Percentiles rank a stretch among this genome's conserved stretches.
Conservation (phyloP, 495 filamentous ascomycete species). For the Penicillium longicatenatum region DNA sequence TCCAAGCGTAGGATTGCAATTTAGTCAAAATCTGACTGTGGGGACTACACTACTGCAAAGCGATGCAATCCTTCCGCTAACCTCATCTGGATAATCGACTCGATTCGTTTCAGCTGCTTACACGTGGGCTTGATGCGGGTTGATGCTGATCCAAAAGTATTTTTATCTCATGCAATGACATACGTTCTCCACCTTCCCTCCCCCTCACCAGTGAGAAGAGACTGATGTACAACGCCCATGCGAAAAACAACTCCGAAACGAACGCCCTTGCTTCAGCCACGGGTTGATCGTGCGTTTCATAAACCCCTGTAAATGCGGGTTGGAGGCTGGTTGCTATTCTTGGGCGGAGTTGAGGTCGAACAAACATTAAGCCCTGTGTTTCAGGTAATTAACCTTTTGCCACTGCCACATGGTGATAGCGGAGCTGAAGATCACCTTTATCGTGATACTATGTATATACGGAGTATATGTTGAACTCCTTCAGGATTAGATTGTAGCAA, state of each 20-base stretch:
- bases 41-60: slow-evolving; percentile 10
- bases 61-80: slow-evolving; percentile 12
- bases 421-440: background rate
- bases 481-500: background rate
- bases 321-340: background rate
- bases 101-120: slow-evolving; percentile 20
- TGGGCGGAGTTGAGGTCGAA: background rate
- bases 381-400: background rate
- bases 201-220: background rate
- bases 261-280: slow-evolving; percentile 13
- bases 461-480: background rate
- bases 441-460: background rate
- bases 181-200: background rate
- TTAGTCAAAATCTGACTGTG: background rate
- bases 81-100: background rate
- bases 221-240: slow-evolving; percentile 10
- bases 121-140: slow-evolving; percentile 18
- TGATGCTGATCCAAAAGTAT: slow-evolving; percentile 11
- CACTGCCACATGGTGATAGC: background rate
- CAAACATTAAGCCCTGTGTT: background rate
- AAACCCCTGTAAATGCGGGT: background rate
- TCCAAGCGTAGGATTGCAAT: background rate
- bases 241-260: slow-evolving; percentile 13
- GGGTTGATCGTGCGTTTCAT: slow-evolving; percentile 20
- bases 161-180: slow-evolving; percentile 12